Conservation (phyloP, 441 rosid species). For the Euphorbia celastroides region DNA sequence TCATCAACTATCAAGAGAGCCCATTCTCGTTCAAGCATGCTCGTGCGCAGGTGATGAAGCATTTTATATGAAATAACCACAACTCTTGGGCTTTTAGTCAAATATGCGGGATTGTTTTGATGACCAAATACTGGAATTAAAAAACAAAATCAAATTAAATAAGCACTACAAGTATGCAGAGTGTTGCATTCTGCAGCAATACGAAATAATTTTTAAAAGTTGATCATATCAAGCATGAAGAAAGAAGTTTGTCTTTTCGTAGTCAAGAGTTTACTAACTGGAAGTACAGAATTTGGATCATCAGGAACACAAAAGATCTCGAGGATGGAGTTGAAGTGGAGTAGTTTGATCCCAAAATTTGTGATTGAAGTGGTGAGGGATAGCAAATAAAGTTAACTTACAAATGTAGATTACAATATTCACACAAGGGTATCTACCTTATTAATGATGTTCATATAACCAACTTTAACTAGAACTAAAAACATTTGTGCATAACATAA, state of each 20-base stretch:
- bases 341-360: background rate
- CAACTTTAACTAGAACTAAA: background rate
- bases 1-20: conserved; percentile 85
- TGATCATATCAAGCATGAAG: background rate
- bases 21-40: conserved; percentile 77
- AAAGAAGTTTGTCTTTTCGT: conserved; percentile 6
- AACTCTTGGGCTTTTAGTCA: conserved; percentile 68
- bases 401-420: background rate
- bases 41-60: conserved; percentile 70
- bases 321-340: background rate
- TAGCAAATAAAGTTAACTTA: background rate
- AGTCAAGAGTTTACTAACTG: conserved; percentile 3
- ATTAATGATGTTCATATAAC: background rate
- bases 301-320: background rate
- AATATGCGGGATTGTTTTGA: conserved; percentile 60
- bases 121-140: conserved; percentile 72
- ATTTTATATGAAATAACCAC: conserved; percentile 88
- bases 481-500: background rate
- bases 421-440: background rate
- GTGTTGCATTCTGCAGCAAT: conserved; percentile 4
- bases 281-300: background rate
- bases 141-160: background rate
- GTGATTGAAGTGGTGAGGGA: background rate
- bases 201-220: background rate
- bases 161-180: conserved; percentile 2